Base-by-base conservation (phyloP, 345 rosid genomes). In the Capsella bursapastoris region DNA sequence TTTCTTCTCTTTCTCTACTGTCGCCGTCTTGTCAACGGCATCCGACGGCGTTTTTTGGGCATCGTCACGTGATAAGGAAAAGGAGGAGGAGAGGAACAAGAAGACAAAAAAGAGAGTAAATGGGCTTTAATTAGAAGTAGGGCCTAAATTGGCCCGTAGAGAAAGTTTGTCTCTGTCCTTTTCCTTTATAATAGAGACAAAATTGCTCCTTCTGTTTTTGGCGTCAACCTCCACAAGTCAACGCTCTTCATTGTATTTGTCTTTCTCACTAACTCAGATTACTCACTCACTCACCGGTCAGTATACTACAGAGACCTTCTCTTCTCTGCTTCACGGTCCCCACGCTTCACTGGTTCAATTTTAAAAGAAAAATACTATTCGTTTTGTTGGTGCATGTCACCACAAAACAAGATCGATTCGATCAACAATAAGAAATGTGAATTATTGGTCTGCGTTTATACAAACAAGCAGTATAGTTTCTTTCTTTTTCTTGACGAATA, bases 101-200 rank as follows among this genome's bases (percentile, higher is more conserved):
- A 51, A 47, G 80, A 76, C 79, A 77, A 77, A 43, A 71, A 31
- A 44, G 45, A 12, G 16, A 77, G 68, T 71, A 29, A 77, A 77
- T 77, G 80, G 80, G 80, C 80, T 77, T 65, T 47, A 74, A 14
- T 16, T 28, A 55, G 8, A 55, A 48, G 80, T 71, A 70, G 80
- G 80, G 72, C 80, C 80, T 28, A 50, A 69, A 38, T 56, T 52
- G 76, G 80, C 68, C 76, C 49, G 59, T 71, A 76, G 43, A 34
- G 68, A 71, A 65, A 71, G 77, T 43, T 18, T 71, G 76, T 71
- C 72, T 57, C 50, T 65, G 72, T 71, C 72, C 72, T 77, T 71
- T 47, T 66, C 68, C 57, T 5, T 22, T 22, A 22, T 22, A 22
- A 71, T 71, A 71, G 73, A 71, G 73, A 77, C 77, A 77, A 77